Base-by-base conservation (phyloP, 768 basidiomycete species). In the Hygrocybe coccinea region DNA sequence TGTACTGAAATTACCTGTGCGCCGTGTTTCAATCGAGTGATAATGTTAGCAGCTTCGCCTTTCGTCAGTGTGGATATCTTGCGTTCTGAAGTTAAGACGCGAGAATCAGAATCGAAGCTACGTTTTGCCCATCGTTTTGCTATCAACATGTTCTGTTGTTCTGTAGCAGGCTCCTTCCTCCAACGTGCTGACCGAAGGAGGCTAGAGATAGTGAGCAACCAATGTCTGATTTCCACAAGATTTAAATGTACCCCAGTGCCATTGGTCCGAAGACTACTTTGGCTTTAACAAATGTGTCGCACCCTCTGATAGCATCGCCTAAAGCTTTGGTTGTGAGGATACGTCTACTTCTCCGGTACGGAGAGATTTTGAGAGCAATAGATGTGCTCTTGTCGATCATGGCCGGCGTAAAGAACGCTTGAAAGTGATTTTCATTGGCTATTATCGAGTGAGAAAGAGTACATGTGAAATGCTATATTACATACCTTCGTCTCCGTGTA, bases 41-140 rank as follows among this genome's bases (percentile, higher is more conserved):
- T 87, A 44, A 92, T 83, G 59, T 85, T 84, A 0, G 85, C 86
- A 25, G 90, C 89, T 59, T 88, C 78, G 2, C 91, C 91, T 67
- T 89, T 91, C 1, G 82, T 91, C 61, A 94, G 63, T 0, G 56
- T 69, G 44, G 62, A 67, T 4, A 83, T 65, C 43, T 67, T 71
- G 29, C 73, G 62, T 8, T 67, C 66, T 21, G 46, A 3, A 22
- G 53, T 35, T 5, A 11, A 61, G 5, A 56, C 56, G 4, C 62
- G 61, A n/a, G 56, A 64, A 15, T 59, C 54, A 9, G 57, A 51
- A n/a, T 59, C 58, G 57, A 47, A 60, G 54, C 54, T 64, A 44
- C 49, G 60, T 58, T 59, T 74, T 56, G 68, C 65, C 75, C 80
- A 81, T 35, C 84, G 74, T 60, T 81, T 85, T 7, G 63, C 60